These are phyloP conservation scores for Batkoa obscura DNA, from an alignment of 371 early-diverging fungal species.

Conservation along the genomic window DNA sequence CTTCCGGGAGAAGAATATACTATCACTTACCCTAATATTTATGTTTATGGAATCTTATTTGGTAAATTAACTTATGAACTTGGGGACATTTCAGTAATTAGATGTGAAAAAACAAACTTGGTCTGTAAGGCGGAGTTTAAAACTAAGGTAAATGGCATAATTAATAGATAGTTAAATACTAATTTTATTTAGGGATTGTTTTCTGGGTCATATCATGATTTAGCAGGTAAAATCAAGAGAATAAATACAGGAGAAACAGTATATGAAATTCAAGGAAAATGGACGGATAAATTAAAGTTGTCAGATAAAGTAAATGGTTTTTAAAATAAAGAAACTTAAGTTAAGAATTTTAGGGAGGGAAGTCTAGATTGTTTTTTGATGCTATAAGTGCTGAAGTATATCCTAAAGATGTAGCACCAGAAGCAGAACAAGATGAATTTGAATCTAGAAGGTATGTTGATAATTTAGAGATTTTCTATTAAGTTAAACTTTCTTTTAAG, in stretches of 20 bases:
- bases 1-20: conserved; percentile 50
- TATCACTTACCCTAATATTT: conserved; percentile 78
- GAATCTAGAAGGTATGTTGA: conserved; percentile 52
- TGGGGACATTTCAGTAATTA: conserved; percentile 57
- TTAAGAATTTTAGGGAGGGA: conserved; percentile 12
- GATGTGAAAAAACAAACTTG: conserved; percentile 52
- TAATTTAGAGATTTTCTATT: neutral
- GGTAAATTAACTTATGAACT: conserved; percentile 89
- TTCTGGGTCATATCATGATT: conserved; percentile 57
- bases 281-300: conserved; percentile 56
- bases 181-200: conserved; percentile 50
- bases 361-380: conserved; percentile 43
- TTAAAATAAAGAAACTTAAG: too few species aligned
- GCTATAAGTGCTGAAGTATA: conserved; percentile 32
- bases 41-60: conserved; percentile 79
- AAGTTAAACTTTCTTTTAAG: conserved; percentile 16
- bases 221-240: conserved; percentile 64
- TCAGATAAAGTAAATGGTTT: too few species aligned
- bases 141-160: conserved; percentile 48
- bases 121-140: conserved; percentile 73
- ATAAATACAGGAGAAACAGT: conserved; percentile 54
- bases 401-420: conserved; percentile 48
- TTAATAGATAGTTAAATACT: neutral
- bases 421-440: conserved; percentile 53
- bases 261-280: conserved; percentile 68